Percentiles rank a stretch among this genome's conserved stretches.
These are phyloP conservation scores for Trebouxia gelatinosa DNA, from an alignment of 163 green algal species.

Conservation along the genomic window DNA sequence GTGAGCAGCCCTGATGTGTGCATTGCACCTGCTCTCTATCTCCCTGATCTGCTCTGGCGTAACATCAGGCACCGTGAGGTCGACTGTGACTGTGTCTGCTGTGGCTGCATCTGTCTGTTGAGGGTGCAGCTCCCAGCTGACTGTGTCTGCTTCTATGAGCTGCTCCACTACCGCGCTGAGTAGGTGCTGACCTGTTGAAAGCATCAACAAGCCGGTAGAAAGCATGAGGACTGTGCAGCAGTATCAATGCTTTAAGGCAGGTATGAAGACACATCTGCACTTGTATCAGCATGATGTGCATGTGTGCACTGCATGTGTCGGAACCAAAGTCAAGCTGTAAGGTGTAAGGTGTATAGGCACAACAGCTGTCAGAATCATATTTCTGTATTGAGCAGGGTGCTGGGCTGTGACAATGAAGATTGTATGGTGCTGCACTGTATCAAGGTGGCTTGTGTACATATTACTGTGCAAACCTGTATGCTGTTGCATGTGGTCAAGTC, in stretches of 20 bases:
- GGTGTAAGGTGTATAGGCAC: background rate
- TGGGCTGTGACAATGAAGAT: no score
- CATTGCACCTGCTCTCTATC: constrained; percentile 18
- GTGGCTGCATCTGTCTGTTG: background rate
- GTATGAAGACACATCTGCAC: background rate
- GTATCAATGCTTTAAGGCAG: background rate
- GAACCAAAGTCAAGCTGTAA: background rate
- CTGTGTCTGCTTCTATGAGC: constrained; percentile 6
- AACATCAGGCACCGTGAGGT: constrained; percentile 2
- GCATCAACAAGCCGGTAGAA: background rate
- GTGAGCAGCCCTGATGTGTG: background rate
- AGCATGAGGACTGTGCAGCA: background rate
- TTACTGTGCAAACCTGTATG: constrained; percentile 27
- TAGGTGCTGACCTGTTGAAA: constrained; percentile 31
- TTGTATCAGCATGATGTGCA: background rate
- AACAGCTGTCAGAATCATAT: background rate
- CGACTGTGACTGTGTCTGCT: constrained; percentile 21
- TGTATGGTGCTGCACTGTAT: no score
- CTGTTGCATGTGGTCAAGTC: constrained; percentile 36
- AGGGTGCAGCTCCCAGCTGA: constrained; percentile 34
- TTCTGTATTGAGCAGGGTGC: background rate
- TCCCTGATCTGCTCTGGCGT: constrained; percentile 19
- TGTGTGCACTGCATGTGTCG: background rate
- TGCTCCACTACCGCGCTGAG: constrained; percentile 29
- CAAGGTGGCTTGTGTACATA: background rate